Evolutionary conservation across 2,329 filamentous ascomycete species (phyloP).

Genomic region (Penicillium sp.): DNA sequence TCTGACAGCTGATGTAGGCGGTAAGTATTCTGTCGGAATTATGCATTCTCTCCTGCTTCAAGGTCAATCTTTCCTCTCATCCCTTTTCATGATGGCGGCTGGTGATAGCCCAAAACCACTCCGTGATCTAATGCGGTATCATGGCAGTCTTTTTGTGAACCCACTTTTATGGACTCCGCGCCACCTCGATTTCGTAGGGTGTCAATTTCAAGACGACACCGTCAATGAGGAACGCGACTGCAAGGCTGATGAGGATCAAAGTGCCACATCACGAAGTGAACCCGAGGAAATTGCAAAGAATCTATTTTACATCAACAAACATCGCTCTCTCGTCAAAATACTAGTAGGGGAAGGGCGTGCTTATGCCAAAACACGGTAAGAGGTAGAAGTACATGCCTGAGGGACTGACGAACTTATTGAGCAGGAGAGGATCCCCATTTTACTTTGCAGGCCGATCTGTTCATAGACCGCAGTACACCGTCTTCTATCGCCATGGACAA

Average conservation of each 20-base stretch:
- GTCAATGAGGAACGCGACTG: constrained; percentile 1
- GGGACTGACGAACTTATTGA: not conserved
- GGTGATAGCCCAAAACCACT: constrained; percentile 1
- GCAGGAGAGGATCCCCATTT: not conserved
- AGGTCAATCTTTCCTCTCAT: not conserved
- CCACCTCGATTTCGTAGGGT: constrained; percentile 10
- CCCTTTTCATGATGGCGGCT: constrained; percentile 2
- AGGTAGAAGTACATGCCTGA: not conserved
- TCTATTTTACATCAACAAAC: not conserved
- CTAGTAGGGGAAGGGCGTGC: not conserved
- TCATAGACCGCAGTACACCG: not conserved
- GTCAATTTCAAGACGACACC: not conserved
- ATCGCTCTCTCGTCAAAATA: not conserved
- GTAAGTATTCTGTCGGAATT: not conserved
- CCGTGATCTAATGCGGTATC: constrained; percentile 2
- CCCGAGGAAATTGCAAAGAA: not conserved
- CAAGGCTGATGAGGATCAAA: not conserved
- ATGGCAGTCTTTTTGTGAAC: constrained; percentile 3
- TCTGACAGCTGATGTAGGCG: not conserved
- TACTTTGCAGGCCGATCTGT: not conserved
- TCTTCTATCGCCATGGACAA: not conserved
- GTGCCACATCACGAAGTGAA: not conserved
- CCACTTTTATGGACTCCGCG: constrained; percentile 9
- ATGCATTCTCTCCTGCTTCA: not conserved
- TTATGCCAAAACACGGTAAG: not conserved